Conservation (phyloP, 1,284 basidiomycete genomes). For the Cryptococcus sp. region DNA sequence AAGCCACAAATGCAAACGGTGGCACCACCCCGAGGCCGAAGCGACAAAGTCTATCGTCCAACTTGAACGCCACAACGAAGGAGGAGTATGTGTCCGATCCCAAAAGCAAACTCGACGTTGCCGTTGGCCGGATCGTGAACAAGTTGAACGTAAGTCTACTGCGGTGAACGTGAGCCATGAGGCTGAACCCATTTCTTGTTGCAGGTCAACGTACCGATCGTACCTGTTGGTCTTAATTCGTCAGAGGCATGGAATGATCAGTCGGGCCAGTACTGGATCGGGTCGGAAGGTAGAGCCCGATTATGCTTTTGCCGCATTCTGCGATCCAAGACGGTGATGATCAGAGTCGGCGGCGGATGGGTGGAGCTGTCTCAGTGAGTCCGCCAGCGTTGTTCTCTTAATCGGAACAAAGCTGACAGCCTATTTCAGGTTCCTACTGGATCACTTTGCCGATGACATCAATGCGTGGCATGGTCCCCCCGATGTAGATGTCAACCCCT, state of each 20-base stretch:
- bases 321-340: constrained; percentile 91
- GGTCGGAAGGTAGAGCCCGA: constrained; percentile 74
- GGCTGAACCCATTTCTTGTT: not conserved
- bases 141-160: constrained; percentile 66
- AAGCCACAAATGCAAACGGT: too few species aligned
- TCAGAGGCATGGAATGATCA: constrained; percentile 71
- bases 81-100: constrained; percentile 80
- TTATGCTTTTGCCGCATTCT: constrained; percentile 86
- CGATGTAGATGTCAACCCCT: not conserved
- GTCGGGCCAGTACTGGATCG: constrained; percentile 94
- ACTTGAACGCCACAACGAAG: not conserved
- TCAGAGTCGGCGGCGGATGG: constrained; percentile 94
- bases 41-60: not conserved
- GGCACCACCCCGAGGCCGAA: not conserved
- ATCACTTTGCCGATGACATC: constrained; percentile 79
- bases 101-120: constrained; percentile 85
- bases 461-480: constrained; percentile 36
- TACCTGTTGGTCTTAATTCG: constrained; percentile 60
- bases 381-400: constrained; percentile 1
- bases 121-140: constrained; percentile 87
- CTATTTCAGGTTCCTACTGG: constrained; percentile 71
- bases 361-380: constrained; percentile 79
- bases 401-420: constrained; percentile 9
- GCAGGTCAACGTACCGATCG: constrained; percentile 67
- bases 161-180: not conserved